Conservation (phyloP, 257 asterid genomes). For the Solanum pimpinellifolium region DNA sequence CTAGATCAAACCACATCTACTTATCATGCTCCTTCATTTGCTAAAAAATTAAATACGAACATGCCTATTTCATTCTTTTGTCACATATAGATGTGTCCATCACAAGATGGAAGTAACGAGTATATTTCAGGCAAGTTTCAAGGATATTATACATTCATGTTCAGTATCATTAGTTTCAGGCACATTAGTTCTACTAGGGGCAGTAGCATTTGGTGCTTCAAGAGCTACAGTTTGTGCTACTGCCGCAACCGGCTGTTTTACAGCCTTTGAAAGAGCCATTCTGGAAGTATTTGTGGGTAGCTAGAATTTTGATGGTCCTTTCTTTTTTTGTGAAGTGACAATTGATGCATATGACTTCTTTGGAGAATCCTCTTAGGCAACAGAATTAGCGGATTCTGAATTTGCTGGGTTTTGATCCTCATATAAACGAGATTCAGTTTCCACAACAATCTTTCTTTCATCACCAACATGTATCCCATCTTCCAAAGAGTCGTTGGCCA, state of each 20-base stretch:
- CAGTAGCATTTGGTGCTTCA: conserved; percentile 19
- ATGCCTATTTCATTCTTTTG: neutral
- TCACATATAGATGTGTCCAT: neutral
- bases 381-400: conserved; percentile 27
- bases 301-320: conserved; percentile 38
- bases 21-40: neutral
- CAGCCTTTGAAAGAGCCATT: conserved; percentile 21
- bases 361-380: conserved; percentile 45
- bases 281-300: conserved; percentile 33
- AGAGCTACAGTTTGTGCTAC: conserved; percentile 24
- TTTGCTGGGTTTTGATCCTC: conserved; percentile 25
- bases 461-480: conserved; percentile 30
- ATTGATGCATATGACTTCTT: conserved; percentile 86
- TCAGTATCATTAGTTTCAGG: conserved; percentile 30
- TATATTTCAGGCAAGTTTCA: neutral
- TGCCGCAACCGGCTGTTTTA: conserved; percentile 25
- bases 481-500: conserved; percentile 22
- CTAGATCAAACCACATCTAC: neutral
- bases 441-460: conserved; percentile 30
- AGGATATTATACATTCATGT: conserved; percentile 45
- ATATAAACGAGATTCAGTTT: conserved; percentile 24
- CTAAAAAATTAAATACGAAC: neutral
- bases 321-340: conserved; percentile 50
- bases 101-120: neutral
- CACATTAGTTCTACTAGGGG: conserved; percentile 2